Evolutionary conservation across 441 rosid species (phyloP), one percentile per base, ranked within the genome.

Genomic region (Erysimum cheiri): DNA sequence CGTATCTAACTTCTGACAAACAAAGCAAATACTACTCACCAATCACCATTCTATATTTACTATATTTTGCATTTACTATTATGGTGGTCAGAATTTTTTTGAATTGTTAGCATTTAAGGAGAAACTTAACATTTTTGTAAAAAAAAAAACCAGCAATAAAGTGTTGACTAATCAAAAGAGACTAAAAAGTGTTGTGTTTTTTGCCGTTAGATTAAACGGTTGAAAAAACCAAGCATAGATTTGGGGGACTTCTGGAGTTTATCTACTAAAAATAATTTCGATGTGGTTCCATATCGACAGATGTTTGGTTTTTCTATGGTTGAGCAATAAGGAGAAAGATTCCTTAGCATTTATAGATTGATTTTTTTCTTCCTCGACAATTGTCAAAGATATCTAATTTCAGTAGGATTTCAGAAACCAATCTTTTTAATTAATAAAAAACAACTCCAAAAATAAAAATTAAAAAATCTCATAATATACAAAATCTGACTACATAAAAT

Each of bases 391-490:
- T 14, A 41, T 41, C 0, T 4, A 24, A 22, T 22, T 37, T 13
- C 41, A n/a, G 6, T 37, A 2, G 44, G 5, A 56, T 15, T 57
- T 36, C 62, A 56, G 44, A 15, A 33, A 31, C 4, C 19, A 5
- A 3, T 8, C 9, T 36, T 29, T 31, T 54, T 31, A 1, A 4
- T 8, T 4, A 6, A 53, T 57, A 22, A 0, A 10, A 26, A 60
- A 40, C 15, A 70, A 31, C 32, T 32, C 56, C 35, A 35, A 53
- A n/a, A 14, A 13, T 1, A 71, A 14, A 17, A 4, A 71, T 40
- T 36, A n/a, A 50, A 54, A 63, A 44, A 4, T 10, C 31, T 71
- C 55, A 49, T 1, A 17, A 66, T 52, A 60, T 74, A 67, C 78
- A 74, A 67, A 60, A 66, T 32, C 22, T 41, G 58, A 46, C 40